These are phyloP conservation scores for Erysimum cheiranthoides DNA, from an alignment of 345 rosid genomes.

Conservation along the genomic window DNA sequence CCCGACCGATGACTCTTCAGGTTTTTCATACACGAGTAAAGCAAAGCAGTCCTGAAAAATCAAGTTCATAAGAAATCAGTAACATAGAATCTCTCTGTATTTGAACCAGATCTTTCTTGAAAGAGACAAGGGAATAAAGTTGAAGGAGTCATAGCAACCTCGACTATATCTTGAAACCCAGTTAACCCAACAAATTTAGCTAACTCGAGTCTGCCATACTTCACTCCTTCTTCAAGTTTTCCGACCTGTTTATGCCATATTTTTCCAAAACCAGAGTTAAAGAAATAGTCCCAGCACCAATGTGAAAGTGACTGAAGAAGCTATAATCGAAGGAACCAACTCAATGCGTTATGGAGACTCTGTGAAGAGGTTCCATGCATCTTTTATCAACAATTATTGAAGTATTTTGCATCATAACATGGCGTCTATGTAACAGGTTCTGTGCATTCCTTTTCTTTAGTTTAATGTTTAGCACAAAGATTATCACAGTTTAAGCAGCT, in stretches of 20 bases:
- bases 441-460: neutral
- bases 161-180: constrained; percentile 62
- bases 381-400: constrained; percentile 7
- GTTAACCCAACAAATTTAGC: constrained; percentile 66
- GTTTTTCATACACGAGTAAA: constrained; percentile 76
- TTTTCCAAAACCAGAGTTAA: constrained; percentile 15
- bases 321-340: constrained; percentile 28
- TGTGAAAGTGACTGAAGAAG: neutral
- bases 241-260: constrained; percentile 61
- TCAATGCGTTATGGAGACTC: neutral
- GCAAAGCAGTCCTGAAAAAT: constrained; percentile 77
- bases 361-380: constrained; percentile 14
- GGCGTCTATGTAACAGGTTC: constrained; percentile 17
- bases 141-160: constrained; percentile 54
- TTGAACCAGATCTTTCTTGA: constrained; percentile 19
- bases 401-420: too few relatives aligned
- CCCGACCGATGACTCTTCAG: constrained; percentile 69
- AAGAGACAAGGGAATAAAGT: neutral
- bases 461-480: neutral
- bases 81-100: constrained; percentile 2
- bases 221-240: constrained; percentile 77
- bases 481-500: constrained; percentile 20
- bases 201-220: constrained; percentile 76
- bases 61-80: constrained; percentile 18
- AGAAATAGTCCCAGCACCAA: constrained; percentile 15